These are phyloP conservation scores for Triadica sebifera DNA, from an alignment of 345 rosid species.

Conservation along the genomic window DNA sequence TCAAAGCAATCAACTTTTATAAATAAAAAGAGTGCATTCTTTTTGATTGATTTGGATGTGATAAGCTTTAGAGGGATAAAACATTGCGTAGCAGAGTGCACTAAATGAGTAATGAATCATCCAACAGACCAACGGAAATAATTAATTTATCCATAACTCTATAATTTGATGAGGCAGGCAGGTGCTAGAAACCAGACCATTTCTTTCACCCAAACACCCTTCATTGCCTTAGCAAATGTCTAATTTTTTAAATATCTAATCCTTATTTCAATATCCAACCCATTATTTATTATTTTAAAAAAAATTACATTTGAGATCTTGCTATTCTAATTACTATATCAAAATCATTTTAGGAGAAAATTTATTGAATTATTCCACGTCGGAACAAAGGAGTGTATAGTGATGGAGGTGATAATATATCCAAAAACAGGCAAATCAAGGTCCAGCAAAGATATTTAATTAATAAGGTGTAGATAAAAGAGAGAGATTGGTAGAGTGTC, in stretches of 20 bases:
- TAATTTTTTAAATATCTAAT: too few species aligned
- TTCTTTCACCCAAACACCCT: too few species aligned
- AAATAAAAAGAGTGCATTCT: too few species aligned
- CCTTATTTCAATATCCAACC: too few species aligned
- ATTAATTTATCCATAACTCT: not conserved
- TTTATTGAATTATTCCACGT: too few species aligned
- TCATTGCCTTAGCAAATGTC: not conserved
- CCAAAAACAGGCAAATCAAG: not conserved
- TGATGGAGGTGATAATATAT: too few species aligned
- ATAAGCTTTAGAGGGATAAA: not conserved
- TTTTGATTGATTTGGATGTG: not conserved
- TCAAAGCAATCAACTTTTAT: too few species aligned
- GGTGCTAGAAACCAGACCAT: not conserved
- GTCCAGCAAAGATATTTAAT: not conserved
- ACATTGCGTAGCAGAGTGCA: not conserved
- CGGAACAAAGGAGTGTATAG: too few species aligned
- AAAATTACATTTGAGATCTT: too few species aligned
- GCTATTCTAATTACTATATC: too few species aligned
- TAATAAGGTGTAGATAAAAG: constrained; percentile 1
- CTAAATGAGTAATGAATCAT: not conserved
- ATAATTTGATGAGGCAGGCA: not conserved
- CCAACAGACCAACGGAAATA: not conserved
- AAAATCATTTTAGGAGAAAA: too few species aligned
- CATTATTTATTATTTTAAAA: too few species aligned
- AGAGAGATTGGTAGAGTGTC: constrained; percentile 30